phyloP scores from a whole-genome alignment of 305 asterid genomes.

The Ajuga reptans region DNA sequence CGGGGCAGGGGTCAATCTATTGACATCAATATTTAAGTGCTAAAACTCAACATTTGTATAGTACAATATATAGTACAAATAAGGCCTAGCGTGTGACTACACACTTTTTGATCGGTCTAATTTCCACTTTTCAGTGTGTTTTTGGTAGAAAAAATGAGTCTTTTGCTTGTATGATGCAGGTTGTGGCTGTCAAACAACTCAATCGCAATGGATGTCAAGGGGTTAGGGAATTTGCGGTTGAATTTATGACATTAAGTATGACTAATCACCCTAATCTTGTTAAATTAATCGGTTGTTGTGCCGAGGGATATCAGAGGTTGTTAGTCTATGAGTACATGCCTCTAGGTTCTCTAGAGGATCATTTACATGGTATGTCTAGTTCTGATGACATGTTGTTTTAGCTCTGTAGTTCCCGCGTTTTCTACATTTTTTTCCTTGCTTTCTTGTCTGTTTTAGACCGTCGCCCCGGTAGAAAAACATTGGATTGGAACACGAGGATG shows the following conservation, averaged over 20 bases:
- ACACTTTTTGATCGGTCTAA: neutral
- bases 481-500: conserved; percentile 81
- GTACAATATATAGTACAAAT: too few species aligned
- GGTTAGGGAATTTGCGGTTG: conserved; percentile 60
- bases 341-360: conserved; percentile 76
- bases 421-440: neutral
- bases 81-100: neutral
- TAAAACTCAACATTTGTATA: too few species aligned
- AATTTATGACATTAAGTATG: conserved; percentile 53
- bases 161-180: conserved; percentile 28
- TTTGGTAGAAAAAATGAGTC: neutral
- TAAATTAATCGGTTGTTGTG: conserved; percentile 64
- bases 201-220: conserved; percentile 74
- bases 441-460: conserved; percentile 27
- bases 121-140: too few species aligned
- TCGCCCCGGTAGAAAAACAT: conserved; percentile 27
- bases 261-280: conserved; percentile 76
- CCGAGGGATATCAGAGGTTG: conserved; percentile 64
- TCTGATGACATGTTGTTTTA: neutral
- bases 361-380: conserved; percentile 49
- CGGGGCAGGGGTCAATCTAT: too few species aligned
- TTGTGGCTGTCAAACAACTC: conserved; percentile 74
- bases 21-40: too few species aligned
- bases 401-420: neutral
- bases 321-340: conserved; percentile 80